These are phyloP conservation scores for Entamoeba histolytica DNA, from an alignment of 208 protist genomes.

Conservation along the genomic window DNA sequence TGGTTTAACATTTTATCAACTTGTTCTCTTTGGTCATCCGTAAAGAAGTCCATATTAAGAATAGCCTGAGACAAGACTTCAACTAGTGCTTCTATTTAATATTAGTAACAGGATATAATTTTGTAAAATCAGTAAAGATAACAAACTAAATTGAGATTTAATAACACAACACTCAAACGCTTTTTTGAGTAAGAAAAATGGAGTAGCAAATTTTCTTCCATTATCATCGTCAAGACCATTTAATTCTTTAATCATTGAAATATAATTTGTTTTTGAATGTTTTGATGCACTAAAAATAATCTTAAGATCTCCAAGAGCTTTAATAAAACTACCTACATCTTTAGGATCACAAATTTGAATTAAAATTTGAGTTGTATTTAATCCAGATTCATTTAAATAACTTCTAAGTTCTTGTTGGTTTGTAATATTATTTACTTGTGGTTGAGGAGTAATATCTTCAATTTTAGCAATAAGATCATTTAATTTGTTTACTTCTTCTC, in stretches of 20 bases:
- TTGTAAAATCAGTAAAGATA: neutral
- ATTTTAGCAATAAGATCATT: neutral
- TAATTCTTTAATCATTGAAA: neutral
- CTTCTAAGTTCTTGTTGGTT: neutral
- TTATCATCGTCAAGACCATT: neutral
- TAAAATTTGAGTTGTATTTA: neutral
- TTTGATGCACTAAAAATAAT: neutral
- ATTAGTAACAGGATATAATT: too few relatives aligned
- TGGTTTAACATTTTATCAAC: too few relatives aligned
- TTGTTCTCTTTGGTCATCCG: too few relatives aligned
- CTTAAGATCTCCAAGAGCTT: neutral
- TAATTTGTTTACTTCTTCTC: neutral
- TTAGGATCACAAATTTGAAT: neutral
- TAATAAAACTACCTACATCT: neutral
- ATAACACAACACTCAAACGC: neutral
- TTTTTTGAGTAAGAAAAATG: neutral
- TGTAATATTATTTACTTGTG: neutral
- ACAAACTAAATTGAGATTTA: neutral
- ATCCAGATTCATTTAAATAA: neutral
- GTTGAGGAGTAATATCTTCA: neutral
- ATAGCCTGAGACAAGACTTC: too few relatives aligned
- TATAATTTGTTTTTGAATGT: neutral
- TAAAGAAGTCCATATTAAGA: too few relatives aligned
- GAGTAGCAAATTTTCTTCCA: neutral
- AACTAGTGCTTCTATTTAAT: too few relatives aligned